Base-by-base conservation (phyloP, 169 alveolate genomes). In the Theileria parva region DNA sequence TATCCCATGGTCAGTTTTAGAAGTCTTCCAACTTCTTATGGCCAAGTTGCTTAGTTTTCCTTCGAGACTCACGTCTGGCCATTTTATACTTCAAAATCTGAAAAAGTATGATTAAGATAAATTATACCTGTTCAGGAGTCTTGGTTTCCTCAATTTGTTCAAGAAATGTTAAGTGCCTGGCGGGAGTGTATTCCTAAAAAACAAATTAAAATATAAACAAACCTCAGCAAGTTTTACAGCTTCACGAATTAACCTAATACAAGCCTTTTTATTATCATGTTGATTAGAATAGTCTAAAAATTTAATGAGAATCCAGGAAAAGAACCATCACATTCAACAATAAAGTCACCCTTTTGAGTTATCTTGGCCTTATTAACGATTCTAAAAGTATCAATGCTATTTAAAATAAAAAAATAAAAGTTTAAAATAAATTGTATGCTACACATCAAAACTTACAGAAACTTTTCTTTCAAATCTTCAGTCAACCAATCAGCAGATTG, bases 401-500 rank as follows among this genome's bases (percentile, higher is more conserved):
- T 13, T 13, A 51, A 34, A 48, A 51, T 68, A 2, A 17, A 6
- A 17, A 34, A 13, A 48, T 25, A 25, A 25, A 19, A 13, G 28
- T 48, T 51, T 32, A 51, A 27, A 21, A 34, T 23, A 17, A 25
- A 68, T 73, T 73, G 25, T 53, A 15, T 0, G 6, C 5, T 13
- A 51, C 32, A 51, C 44, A 44, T 23, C 25, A 32, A 63, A 25
- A 63, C 63, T 25, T 85, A 90, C 94, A 74, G 75, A 64, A 90
- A 86, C 71, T 90, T 90, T 17, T 86, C 87, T 66, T 75, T 90
- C 69, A 85, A 77, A 23, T 74, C 88, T 37, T 64, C 53, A 23
- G 86, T 81, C 59, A 90, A 60, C 94, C 94, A 90, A 23, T 68
- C 79, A 2, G 93, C 94, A 19, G 53, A 25, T 34, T 84, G 86